These are phyloP conservation scores for Eimeria acervulina DNA, from an alignment of 169 alveolate species.

Conservation along the genomic window DNA sequence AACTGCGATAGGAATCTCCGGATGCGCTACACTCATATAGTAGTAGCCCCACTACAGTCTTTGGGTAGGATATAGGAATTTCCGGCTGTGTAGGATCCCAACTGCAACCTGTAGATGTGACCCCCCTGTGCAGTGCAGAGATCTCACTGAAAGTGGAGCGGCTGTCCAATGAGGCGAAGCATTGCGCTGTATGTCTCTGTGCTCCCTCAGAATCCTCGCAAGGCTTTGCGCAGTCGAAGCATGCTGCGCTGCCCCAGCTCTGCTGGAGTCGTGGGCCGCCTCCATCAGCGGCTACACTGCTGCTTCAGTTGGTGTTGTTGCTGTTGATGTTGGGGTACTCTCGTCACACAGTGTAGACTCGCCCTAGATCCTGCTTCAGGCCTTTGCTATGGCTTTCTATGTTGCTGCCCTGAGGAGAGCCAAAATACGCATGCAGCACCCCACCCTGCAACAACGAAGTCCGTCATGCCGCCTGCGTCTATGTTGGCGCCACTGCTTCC, in stretches of 20 bases:
- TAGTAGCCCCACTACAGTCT: not conserved
- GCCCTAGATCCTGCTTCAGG: not conserved
- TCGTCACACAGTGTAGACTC: not conserved
- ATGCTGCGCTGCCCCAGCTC: conserved; percentile 75
- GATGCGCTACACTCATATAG: not conserved
- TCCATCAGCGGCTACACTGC: conserved; percentile 72
- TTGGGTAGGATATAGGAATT: too few relatives aligned
- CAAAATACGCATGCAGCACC: not conserved
- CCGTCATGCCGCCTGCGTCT: not conserved
- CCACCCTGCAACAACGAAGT: not conserved
- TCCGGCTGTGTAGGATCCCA: not conserved
- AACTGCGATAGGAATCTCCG: not conserved
- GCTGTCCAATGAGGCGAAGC: conserved; percentile 86
- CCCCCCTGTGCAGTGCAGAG: not conserved
- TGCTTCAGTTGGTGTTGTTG: not conserved
- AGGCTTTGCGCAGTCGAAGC: conserved; percentile 85
- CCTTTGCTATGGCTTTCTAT: not conserved
- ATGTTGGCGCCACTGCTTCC: not conserved
- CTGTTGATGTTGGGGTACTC: not conserved
- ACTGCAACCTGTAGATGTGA: not conserved
- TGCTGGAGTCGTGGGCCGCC: conserved; percentile 66
- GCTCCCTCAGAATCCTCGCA: conserved; percentile 87
- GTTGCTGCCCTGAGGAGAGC: not conserved
- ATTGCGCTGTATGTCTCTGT: conserved; percentile 86
- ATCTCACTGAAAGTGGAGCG: conserved; percentile 71